Evolutionary conservation across 1,284 basidiomycete species (phyloP), one percentile per base, ranked within the genome.

Genomic region (Afroboletus lepidellus): DNA sequence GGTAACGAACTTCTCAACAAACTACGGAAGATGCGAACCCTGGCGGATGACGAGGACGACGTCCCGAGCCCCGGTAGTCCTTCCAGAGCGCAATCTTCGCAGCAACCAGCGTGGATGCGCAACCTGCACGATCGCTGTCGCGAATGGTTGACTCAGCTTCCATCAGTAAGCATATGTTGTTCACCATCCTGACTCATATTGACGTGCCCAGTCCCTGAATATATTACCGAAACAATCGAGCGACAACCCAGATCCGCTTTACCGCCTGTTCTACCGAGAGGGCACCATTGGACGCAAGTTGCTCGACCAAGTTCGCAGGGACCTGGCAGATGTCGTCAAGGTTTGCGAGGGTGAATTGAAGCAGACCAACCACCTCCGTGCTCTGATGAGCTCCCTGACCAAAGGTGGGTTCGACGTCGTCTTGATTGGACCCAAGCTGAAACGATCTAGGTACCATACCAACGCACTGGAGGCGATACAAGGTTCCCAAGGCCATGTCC

Each of bases 61-160:
- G 74, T 75, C 1, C 66, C 80, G 3, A 68, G 77, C 21, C 60
- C 75, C 2, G 69, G 75, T 21, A 75, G 76, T 21, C 73, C 81
- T n/a, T 72, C 81, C 8, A 84, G 86, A 61, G 76, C 80, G 29
- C 81, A 83, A 49, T 72, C 80, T 1, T 79, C 80, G 5, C 83
- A 87, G 51, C 88, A 93, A 65, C 94, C 94, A 3, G 89, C 88
- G 1, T 97, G 94, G 94, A 97, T 97, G 94, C 81, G 88, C 36
- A 78, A 81, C 16, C 74, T 97, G 32, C 77, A 86, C 50, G 84
- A 88, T 41, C 85, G 90, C 41, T 91, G 91, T 63, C 77, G 80
- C 41, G 90, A 93, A 67, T 96, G 93, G 92, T 77, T 94, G 34
- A 75, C 74, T 8, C 77, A 81, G 45, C 72, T 97, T 5, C 94